phyloP scores from a whole-genome alignment of 345 rosid species.

The Salix dunnii region DNA sequence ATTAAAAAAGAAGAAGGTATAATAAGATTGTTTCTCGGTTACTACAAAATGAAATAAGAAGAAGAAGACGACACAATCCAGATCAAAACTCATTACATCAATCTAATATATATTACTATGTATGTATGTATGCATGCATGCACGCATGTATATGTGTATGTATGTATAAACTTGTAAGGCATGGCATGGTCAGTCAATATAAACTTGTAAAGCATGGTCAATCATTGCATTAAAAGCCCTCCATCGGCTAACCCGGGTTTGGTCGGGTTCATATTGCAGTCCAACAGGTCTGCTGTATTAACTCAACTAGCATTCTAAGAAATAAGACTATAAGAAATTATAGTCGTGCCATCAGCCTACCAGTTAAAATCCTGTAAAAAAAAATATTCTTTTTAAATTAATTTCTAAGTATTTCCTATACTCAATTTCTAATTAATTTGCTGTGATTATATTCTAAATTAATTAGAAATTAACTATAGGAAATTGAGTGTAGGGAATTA shows the following conservation, averaged over 20 bases:
- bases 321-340: neutral
- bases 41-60: neutral
- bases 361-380: too few relatives aligned
- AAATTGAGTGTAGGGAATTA: too few relatives aligned
- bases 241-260: constrained; percentile 26
- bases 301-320: constrained; percentile 9
- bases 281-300: constrained; percentile 6
- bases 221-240: constrained; percentile 37
- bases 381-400: neutral
- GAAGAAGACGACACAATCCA: neutral
- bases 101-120: too few relatives aligned
- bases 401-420: neutral
- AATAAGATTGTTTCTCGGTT: neutral
- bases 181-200: neutral
- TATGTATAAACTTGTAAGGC: neutral
- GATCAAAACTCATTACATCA: too few relatives aligned
- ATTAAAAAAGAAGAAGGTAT: too few relatives aligned
- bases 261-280: constrained; percentile 44
- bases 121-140: too few relatives aligned
- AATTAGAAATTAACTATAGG: too few relatives aligned
- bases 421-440: too few relatives aligned
- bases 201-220: constrained; percentile 23
- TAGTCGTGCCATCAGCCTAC: neutral
- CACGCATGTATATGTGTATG: too few relatives aligned
- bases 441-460: too few relatives aligned